Evolutionary conservation across 2,329 filamentous ascomycete species (phyloP).

Genomic region (Ascochyta pisi): DNA sequence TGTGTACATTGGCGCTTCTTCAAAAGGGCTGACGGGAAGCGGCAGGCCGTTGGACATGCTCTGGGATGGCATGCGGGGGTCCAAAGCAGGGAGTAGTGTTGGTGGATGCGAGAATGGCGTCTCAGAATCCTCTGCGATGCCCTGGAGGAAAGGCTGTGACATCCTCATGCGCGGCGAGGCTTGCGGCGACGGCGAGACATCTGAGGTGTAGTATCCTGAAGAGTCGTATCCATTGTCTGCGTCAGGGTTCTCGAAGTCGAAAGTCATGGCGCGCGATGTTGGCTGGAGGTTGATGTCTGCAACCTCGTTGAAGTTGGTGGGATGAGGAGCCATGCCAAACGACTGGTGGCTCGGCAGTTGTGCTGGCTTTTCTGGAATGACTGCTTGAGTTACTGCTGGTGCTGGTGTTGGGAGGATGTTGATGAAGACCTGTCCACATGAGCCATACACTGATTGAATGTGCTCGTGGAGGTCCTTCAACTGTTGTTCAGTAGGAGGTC

Average conservation of each 20-base stretch:
- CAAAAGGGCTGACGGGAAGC: slow-evolving; percentile 25
- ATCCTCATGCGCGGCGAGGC: slow-evolving; percentile 46
- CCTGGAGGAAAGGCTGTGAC: slow-evolving; percentile 45
- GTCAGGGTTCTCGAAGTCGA: slow-evolving; percentile 50
- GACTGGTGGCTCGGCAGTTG: slow-evolving; percentile 51
- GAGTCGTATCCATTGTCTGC: slow-evolving; percentile 57
- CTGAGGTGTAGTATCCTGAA: slow-evolving; percentile 59
- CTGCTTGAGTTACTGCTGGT: slow-evolving; percentile 61
- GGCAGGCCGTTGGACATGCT: slow-evolving; percentile 21
- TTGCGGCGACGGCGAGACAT: slow-evolving; percentile 55
- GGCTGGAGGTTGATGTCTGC: slow-evolving; percentile 54
- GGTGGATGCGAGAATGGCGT: slow-evolving; percentile 42
- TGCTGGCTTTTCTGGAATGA: slow-evolving; percentile 53
- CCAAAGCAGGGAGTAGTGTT: slow-evolving; percentile 34
- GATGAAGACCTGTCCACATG: slow-evolving; percentile 51
- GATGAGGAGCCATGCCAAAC: slow-evolving; percentile 63
- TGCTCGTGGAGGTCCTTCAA: slow-evolving; percentile 53
- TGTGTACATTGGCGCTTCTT: slow-evolving; percentile 32
- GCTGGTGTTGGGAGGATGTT: slow-evolving; percentile 60
- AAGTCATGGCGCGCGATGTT: slow-evolving; percentile 47
- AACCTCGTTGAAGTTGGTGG: slow-evolving; percentile 65
- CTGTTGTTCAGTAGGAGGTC: slow-evolving; percentile 49
- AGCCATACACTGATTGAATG: slow-evolving; percentile 53
- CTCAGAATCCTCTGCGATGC: slow-evolving; percentile 42
- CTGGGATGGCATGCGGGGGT: slow-evolving; percentile 31